Evolutionary conservation across 2,329 filamentous ascomycete species (phyloP).

Genomic region (Helotiales sp.): DNA sequence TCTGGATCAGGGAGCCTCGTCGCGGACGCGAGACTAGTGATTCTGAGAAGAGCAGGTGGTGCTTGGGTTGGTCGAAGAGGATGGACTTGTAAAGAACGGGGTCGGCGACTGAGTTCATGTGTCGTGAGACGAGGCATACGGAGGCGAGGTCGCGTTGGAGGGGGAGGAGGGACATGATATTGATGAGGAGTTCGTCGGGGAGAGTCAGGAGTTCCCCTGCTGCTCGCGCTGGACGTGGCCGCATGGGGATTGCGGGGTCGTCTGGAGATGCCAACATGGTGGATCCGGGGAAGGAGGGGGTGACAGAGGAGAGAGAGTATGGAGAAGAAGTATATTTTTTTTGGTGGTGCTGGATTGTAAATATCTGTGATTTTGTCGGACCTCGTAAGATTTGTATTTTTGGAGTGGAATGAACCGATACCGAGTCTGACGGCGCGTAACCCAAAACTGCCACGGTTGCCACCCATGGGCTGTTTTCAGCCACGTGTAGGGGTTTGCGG

Average conservation of each 20-base stretch:
- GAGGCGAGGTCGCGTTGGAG: conserved; percentile 50
- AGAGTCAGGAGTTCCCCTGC: conserved; percentile 32
- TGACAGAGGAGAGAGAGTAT: neutral
- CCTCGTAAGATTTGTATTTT: neutral
- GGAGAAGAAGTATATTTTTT: conserved; percentile 6
- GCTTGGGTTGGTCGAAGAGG: conserved; percentile 52
- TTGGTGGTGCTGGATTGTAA: neutral
- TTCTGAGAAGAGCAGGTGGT: conserved; percentile 55
- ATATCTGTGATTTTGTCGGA: neutral
- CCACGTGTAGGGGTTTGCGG: neutral
- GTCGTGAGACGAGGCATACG: conserved; percentile 50
- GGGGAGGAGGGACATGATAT: conserved; percentile 48
- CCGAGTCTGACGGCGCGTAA: neutral
- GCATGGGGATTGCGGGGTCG: neutral
- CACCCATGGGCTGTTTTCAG: conserved; percentile 3
- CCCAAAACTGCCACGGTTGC: conserved; percentile 8
- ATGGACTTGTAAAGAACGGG: conserved; percentile 54
- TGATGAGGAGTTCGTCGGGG: conserved; percentile 49
- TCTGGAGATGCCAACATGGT: conserved; percentile 4
- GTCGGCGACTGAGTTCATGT: conserved; percentile 52
- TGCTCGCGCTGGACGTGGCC: neutral
- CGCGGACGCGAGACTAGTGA: conserved; percentile 52
- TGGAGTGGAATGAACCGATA: neutral
- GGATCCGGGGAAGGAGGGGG: conserved; percentile 11
- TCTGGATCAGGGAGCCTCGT: conserved; percentile 53